These are phyloP conservation scores for Xylariaceae sp. DNA, from an alignment of 2,329 filamentous ascomycete species.

Conservation along the genomic window DNA sequence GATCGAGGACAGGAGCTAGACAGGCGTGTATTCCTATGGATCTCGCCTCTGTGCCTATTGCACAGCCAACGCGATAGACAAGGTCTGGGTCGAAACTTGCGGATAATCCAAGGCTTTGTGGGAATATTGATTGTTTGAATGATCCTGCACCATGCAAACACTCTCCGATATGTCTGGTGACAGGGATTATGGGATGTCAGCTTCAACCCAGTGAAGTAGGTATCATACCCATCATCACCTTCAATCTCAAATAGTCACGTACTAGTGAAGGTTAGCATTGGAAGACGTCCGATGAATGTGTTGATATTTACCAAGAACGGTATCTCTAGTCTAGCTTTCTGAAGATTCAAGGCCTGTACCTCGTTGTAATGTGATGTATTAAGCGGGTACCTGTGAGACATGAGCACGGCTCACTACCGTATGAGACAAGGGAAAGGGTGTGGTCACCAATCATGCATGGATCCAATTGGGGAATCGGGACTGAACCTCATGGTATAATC, in stretches of 20 bases:
- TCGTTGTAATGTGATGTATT: slow-evolving; percentile 41
- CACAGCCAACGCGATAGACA: slow-evolving; percentile 38
- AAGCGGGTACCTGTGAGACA: slow-evolving; percentile 32
- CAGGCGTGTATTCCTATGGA: slow-evolving; percentile 43
- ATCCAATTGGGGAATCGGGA: slow-evolving; percentile 36
- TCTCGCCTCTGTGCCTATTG: slow-evolving; percentile 40
- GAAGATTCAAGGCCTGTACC: slow-evolving; percentile 35
- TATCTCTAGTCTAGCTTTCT: slow-evolving; percentile 36
- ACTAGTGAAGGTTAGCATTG: too few relatives aligned
- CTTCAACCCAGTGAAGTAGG: too few relatives aligned
- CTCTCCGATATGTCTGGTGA: slow-evolving; percentile 34
- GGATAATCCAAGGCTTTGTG: slow-evolving; percentile 38
- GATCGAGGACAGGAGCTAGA: slow-evolving; percentile 40
- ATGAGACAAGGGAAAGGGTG: too few relatives aligned
- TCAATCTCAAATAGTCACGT: too few relatives aligned
- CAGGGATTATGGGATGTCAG: too few relatives aligned
- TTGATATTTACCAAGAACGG: slow-evolving; percentile 30
- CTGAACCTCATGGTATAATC: slow-evolving; percentile 34
- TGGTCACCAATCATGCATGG: slow-evolving; percentile 38
- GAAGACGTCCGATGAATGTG: too few relatives aligned
- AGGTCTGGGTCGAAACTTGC: slow-evolving; percentile 40
- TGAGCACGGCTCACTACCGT: too few relatives aligned
- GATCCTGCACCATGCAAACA: slow-evolving; percentile 43
- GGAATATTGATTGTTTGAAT: slow-evolving; percentile 44
- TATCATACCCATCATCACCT: too few relatives aligned